Evolutionary conservation across 1,139 yeast species (phyloP), one percentile per base, ranked within the genome.

Genomic region (Yamadazyma atmosphaerica): DNA sequence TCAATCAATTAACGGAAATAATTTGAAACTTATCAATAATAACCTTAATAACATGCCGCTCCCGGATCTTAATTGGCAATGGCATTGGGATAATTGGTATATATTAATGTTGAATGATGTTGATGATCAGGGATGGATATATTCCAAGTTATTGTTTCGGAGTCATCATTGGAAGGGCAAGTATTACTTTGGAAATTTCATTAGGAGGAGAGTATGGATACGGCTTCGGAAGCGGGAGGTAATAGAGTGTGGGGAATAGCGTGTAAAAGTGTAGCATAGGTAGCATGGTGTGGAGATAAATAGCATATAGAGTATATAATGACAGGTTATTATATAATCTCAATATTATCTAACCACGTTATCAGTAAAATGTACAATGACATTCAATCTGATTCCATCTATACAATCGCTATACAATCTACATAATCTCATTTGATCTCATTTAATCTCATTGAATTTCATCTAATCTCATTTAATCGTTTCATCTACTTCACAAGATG

Each of bases 61-160:
- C 14, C 92, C 94, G 0, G 86, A 81, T 44, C 63, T 77, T 31
- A 58, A 72, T 37, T 85, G 92, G 94, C 58, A 60, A 40, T 85
- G 94, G 94, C 55, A 63, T 18, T 85, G 94, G 94, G 68, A 70
- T 26, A 58, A 67, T 22, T 85, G 92, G 94, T 81, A 81, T 50
- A 79, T 83, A 9, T 70, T 83, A 46, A 84, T 84, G 94, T 62
- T 76, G 24, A 70, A 73, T 33, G 89, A 84, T 50, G 76, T 83
- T 12, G 94, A 85, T 55, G 88, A 83, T 46, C 84, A 81, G 46
- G 94, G 94, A 2, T 85, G 94, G 92, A 58, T 77, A 17, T 85
- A 85, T 52, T 72, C 83, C 27, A 60, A 67, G 46, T 44, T 69
- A 2, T 49, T 69, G 23, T 82, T 81, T 50, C 61, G 63, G 5